Conservation (phyloP, 2,329 filamentous ascomycete species). For the Lachnellula occidentalis region DNA sequence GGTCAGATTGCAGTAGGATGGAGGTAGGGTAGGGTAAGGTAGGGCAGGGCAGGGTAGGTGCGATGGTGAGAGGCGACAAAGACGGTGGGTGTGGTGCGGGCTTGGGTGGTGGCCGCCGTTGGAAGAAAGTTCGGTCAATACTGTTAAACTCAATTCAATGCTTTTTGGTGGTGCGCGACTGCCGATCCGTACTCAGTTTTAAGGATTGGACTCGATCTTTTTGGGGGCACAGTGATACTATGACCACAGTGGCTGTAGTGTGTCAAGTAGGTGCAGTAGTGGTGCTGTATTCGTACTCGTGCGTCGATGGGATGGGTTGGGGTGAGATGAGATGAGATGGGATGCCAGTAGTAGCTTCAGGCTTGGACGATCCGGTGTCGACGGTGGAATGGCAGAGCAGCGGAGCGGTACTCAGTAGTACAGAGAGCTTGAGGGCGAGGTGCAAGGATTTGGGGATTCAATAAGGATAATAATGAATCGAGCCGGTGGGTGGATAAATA, state of each 20-base stretch:
- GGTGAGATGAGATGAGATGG: too few relatives aligned
- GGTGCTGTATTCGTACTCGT: constrained; percentile 3
- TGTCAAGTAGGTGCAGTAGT: not conserved
- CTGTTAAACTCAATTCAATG: too few relatives aligned
- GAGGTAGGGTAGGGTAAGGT: too few relatives aligned
- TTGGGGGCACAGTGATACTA: too few relatives aligned
- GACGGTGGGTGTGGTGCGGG: not conserved
- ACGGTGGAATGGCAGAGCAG: not conserved
- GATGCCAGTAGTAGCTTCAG: not conserved
- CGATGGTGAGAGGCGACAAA: not conserved
- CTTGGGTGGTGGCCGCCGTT: not conserved
- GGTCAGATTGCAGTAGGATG: too few relatives aligned
- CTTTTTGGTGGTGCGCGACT: too few relatives aligned
- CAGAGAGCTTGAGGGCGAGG: not conserved
- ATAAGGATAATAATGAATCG: too few relatives aligned
- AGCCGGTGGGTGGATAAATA: too few relatives aligned
- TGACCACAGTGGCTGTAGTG: not conserved
- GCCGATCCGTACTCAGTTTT: too few relatives aligned
- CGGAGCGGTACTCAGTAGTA: constrained; percentile 3
- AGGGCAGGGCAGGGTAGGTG: too few relatives aligned
- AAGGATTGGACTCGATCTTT: too few relatives aligned
- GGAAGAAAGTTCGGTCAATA: not conserved
- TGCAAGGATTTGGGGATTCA: constrained; percentile 17
- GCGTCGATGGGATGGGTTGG: not conserved
- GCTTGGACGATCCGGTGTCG: constrained; percentile 1